A percentile compares a stretch with the other conserved stretches of the same genome.
These are phyloP conservation scores for Ustilago trichophora DNA, from an alignment of 1,284 basidiomycete species.

Conservation along the genomic window DNA sequence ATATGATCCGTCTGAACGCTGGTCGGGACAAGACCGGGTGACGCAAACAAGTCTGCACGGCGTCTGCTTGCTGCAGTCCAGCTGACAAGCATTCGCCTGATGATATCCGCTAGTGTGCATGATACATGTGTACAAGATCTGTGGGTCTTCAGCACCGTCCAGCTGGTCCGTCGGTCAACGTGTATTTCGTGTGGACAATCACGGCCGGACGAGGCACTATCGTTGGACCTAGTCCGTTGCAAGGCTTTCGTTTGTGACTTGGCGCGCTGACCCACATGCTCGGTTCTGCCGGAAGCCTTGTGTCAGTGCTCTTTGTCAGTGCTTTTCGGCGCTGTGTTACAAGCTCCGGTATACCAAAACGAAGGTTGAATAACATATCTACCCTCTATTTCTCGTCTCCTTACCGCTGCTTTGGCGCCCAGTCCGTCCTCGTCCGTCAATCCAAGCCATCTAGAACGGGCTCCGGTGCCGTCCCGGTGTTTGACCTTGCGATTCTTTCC, in stretches of 20 bases:
- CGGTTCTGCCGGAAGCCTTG: conserved; percentile 8
- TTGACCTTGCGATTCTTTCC: background rate
- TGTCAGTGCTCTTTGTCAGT: too few relatives aligned
- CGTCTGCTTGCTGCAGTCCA: conserved; percentile 12
- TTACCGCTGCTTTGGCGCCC: background rate
- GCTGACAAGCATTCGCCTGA: conserved; percentile 9
- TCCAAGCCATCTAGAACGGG: background rate
- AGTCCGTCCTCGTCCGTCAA: background rate
- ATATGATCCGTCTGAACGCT: too few relatives aligned
- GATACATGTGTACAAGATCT: background rate
- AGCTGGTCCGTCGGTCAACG: conserved; percentile 11
- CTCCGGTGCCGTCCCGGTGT: conserved; percentile 3
- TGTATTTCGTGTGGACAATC: too few relatives aligned
- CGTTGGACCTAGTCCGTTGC: conserved; percentile 8
- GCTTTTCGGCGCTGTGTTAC: too few relatives aligned
- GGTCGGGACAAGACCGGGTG: background rate
- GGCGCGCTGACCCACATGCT: background rate
- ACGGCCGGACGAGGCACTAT: conserved; percentile 1
- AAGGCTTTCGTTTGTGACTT: conserved; percentile 1
- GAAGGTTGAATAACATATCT: conserved; percentile 12
- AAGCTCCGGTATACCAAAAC: background rate
- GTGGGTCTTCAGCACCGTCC: background rate
- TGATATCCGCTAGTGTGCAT: background rate
- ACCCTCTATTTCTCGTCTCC: background rate
- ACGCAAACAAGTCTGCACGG: background rate